Percentiles rank a stretch among this genome's conserved stretches.
Conservation (phyloP, 2,329 filamentous ascomycete genomes). For the Aspergillus quadricinctus region DNA sequence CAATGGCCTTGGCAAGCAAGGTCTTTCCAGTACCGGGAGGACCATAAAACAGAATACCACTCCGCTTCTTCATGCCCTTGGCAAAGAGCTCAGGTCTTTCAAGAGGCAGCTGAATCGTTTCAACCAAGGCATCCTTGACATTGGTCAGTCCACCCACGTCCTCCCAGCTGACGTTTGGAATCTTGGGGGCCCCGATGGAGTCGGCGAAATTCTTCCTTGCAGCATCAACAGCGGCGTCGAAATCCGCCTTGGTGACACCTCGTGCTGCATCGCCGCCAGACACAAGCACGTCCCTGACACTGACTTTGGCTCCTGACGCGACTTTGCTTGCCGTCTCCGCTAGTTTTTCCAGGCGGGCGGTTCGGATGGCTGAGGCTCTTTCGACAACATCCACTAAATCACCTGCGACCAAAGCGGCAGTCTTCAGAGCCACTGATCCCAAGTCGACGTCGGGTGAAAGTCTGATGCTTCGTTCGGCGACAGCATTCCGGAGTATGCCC, state of each 20-base stretch:
- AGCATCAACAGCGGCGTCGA: slow-evolving; percentile 89
- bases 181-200: slow-evolving; percentile 94
- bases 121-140: slow-evolving; percentile 94
- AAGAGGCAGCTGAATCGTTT: slow-evolving; percentile 91
- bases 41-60: slow-evolving; percentile 97
- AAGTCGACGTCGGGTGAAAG: slow-evolving; percentile 81
- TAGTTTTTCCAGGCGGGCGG: slow-evolving; percentile 69
- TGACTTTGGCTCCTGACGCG: slow-evolving; percentile 43
- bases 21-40: slow-evolving; percentile 99
- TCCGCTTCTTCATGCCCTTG: slow-evolving; percentile 97
- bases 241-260: slow-evolving; percentile 76
- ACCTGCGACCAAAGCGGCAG: slow-evolving; percentile 88
- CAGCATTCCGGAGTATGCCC: slow-evolving; percentile 73
- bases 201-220: slow-evolving; percentile 98
- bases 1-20: slow-evolving; percentile 96
- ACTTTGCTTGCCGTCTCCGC: slow-evolving; percentile 43
- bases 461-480: slow-evolving; percentile 70
- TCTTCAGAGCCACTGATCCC: slow-evolving; percentile 83
- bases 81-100: slow-evolving; percentile 91
- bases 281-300: slow-evolving; percentile 77
- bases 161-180: slow-evolving; percentile 93
- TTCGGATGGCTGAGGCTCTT: slow-evolving; percentile 73
- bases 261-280: slow-evolving; percentile 76
- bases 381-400: slow-evolving; percentile 94
- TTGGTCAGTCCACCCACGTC: slow-evolving; percentile 91